Percentiles rank a stretch among this genome's conserved stretches.
Conservation (phyloP, 257 asterid genomes). For the Salvia rosmarinus region DNA sequence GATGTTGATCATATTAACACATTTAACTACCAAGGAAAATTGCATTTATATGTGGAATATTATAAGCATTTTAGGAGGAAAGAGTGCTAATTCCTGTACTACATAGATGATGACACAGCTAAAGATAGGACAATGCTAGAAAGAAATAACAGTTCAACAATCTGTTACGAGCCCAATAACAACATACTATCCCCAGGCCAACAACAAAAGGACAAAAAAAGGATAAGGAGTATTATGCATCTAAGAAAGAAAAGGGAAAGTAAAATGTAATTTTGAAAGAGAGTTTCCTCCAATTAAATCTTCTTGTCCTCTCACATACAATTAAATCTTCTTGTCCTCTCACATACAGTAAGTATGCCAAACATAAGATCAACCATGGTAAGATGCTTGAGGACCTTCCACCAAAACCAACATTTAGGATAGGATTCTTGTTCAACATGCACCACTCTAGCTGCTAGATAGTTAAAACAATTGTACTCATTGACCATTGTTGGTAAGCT, state of each 20-base stretch:
- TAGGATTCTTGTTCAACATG: slow-evolving; percentile 10
- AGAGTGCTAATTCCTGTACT: neutral
- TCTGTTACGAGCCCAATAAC: neutral
- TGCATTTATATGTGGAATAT: neutral
- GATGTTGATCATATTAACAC: neutral
- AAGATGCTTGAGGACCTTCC: slow-evolving; percentile 7
- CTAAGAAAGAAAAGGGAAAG: neutral
- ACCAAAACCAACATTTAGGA: neutral
- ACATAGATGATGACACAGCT: neutral
- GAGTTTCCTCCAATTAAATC: neutral
- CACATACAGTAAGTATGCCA: neutral
- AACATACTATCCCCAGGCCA: neutral
- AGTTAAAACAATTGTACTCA: slow-evolving; percentile 2
- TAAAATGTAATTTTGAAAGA: neutral
- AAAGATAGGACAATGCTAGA: neutral
- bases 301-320: no score
- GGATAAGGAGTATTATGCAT: neutral
- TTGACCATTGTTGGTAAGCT: slow-evolving; percentile 23
- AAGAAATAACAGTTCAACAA: neutral
- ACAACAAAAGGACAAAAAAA: neutral
- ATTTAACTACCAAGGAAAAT: slow-evolving; percentile 7
- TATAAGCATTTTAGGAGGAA: neutral
- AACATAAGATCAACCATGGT: neutral
- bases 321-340: slow-evolving; percentile 7
- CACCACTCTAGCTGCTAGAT: slow-evolving; percentile 20